Conservation (phyloP, 495 filamentous ascomycete genomes). For the Aspergillus sparsus region DNA sequence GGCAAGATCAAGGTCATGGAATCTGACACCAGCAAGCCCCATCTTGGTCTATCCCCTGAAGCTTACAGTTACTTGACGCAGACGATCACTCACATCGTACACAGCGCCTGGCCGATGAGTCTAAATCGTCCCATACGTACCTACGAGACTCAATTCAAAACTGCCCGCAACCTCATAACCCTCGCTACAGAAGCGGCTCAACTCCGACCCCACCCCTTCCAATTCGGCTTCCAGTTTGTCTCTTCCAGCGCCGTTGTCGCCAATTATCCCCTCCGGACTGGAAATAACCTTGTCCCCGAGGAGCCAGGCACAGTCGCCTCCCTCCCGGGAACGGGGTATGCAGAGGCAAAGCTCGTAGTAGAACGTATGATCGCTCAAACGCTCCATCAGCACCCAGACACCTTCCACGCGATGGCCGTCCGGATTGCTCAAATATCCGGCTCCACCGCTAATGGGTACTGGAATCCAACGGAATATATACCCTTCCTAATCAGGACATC, state of each 20-base stretch:
- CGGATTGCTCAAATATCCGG: constrained; percentile 52
- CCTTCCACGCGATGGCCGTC: constrained; percentile 45
- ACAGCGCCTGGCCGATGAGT: constrained; percentile 61
- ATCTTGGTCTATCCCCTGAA: constrained; percentile 44
- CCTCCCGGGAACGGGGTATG: constrained; percentile 48
- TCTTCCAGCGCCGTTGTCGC: constrained; percentile 56
- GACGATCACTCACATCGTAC: constrained; percentile 52
- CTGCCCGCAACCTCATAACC: constrained; percentile 47
- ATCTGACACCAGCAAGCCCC: constrained; percentile 46
- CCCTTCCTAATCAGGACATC: constrained; percentile 51
- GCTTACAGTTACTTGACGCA: constrained; percentile 42
- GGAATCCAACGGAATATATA: constrained; percentile 53
- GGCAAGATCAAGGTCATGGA: constrained; percentile 30
- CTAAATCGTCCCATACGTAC: constrained; percentile 40
- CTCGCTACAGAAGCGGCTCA: constrained; percentile 37
- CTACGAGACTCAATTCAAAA: constrained; percentile 51
- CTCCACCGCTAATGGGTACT: constrained; percentile 48
- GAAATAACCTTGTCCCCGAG: constrained; percentile 32
- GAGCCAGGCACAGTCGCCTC: constrained; percentile 26
- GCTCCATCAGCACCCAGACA: constrained; percentile 38
- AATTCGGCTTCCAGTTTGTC: constrained; percentile 50
- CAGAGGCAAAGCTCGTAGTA: constrained; percentile 51
- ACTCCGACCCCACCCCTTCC: too few species aligned
- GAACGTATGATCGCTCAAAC: constrained; percentile 52
- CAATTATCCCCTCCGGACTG: constrained; percentile 7